Percentiles rank a stretch among this genome's conserved stretches.
These are phyloP conservation scores for Coemansia sp. DNA, from an alignment of 192 early-diverging fungal genomes.

Conservation along the genomic window DNA sequence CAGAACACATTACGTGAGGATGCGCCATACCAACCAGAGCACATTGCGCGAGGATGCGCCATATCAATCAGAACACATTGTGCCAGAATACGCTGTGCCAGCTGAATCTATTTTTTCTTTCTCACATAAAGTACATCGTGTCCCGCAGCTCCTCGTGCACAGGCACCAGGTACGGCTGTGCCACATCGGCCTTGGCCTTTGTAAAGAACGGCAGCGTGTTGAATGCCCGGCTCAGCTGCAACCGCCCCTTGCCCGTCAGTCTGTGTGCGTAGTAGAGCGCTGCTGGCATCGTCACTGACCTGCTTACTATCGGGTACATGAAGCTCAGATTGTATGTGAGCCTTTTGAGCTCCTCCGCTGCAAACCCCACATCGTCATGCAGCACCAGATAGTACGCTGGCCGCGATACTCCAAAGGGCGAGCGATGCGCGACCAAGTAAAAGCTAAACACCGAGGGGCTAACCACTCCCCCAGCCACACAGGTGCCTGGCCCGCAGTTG, in stretches of 20 bases:
- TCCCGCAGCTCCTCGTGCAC: conserved; percentile 24
- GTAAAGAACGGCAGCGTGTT: conserved; percentile 6
- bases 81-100: too few relatives aligned
- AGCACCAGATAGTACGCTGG: conserved; percentile 32
- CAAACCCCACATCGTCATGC: conserved; percentile 26
- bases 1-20: too few relatives aligned
- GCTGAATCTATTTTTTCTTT: too few relatives aligned
- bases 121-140: conserved; percentile 48
- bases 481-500: conserved; percentile 32
- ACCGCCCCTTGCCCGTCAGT: conserved; percentile 25
- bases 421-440: conserved; percentile 22
- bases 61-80: too few relatives aligned
- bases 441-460: conserved; percentile 22
- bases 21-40: too few relatives aligned
- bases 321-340: conserved; percentile 33
- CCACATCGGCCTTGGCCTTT: not conserved
- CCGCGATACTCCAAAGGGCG: conserved; percentile 17
- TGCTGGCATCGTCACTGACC: conserved; percentile 31
- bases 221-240: conserved; percentile 21
- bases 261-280: conserved; percentile 45
- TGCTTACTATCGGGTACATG: conserved; percentile 23
- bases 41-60: too few relatives aligned
- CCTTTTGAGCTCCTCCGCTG: not conserved
- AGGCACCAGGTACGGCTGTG: conserved; percentile 10
- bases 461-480: not conserved